These are phyloP conservation scores for Clarireedia paspali DNA, from an alignment of 2,329 filamentous ascomycete species.

Conservation along the genomic window DNA sequence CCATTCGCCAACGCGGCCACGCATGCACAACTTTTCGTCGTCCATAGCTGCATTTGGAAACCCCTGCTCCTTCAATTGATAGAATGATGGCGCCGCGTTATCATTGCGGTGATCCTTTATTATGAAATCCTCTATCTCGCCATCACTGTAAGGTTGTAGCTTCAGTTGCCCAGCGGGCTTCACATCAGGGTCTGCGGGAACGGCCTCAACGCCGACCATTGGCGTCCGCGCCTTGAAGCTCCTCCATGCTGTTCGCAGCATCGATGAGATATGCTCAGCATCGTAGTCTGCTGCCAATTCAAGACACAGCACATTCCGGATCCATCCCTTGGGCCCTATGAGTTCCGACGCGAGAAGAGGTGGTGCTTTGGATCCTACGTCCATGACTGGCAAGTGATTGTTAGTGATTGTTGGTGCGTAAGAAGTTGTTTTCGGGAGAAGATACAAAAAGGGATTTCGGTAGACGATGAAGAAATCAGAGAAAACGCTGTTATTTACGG, in stretches of 20 bases:
- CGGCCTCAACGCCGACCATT: conserved; percentile 3
- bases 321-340: conserved; percentile 1
- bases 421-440: background rate
- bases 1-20: conserved; percentile 2
- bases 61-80: background rate
- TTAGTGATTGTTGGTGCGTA: background rate
- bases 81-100: background rate
- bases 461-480: background rate
- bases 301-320: background rate
- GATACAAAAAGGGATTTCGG: background rate
- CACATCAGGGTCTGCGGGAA: background rate
- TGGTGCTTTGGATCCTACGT: background rate
- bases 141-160: background rate
- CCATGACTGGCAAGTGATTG: background rate
- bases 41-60: conserved; percentile 3
- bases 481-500: background rate
- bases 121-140: conserved; percentile 2
- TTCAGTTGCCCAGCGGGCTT: conserved; percentile 1
- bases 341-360: background rate
- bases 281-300: conserved; percentile 2
- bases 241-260: conserved; percentile 2
- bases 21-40: background rate
- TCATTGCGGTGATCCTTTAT: conserved; percentile 1
- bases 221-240: background rate
- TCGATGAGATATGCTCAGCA: conserved; percentile 2